phyloP scores from a whole-genome alignment of 805 yeast species.

The Komagataella mondaviorum region DNA sequence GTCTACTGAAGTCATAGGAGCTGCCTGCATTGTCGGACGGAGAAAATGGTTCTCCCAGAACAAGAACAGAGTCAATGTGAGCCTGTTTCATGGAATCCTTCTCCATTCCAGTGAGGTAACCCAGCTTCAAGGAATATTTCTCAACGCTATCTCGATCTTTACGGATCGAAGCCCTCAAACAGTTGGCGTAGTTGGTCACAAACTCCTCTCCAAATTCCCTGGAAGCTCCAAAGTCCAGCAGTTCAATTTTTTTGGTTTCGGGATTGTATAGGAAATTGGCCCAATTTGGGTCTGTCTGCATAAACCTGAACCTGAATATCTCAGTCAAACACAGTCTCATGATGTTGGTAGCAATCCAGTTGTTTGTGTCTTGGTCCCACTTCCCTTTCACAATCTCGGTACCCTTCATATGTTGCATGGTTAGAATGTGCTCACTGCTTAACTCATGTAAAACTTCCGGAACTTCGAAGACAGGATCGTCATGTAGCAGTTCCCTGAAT shows the following conservation, averaged over 20 bases:
- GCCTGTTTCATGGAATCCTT: slow-evolving; percentile 80
- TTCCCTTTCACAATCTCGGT: slow-evolving; percentile 65
- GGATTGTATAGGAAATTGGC: slow-evolving; percentile 85
- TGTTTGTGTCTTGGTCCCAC: slow-evolving; percentile 57
- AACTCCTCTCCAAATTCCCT: slow-evolving; percentile 63
- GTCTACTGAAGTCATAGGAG: slow-evolving; percentile 61
- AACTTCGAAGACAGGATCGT: slow-evolving; percentile 55
- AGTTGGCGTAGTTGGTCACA: slow-evolving; percentile 50
- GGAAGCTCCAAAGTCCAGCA: slow-evolving; percentile 93
- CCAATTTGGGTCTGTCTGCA: slow-evolving; percentile 99
- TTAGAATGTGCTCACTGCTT: slow-evolving; percentile 72
- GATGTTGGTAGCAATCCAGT: slow-evolving; percentile 75
- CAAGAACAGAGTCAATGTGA: slow-evolving; percentile 81
- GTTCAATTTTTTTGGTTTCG: slow-evolving; percentile 59
- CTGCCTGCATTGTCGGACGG: slow-evolving; percentile 31
- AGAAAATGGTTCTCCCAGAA: slow-evolving; percentile 85
- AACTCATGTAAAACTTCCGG: slow-evolving; percentile 70
- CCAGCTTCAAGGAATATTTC: slow-evolving; percentile 55
- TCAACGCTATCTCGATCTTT: slow-evolving; percentile 55
- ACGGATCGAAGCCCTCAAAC: slow-evolving; percentile 62
- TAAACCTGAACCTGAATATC: slow-evolving; percentile 71
- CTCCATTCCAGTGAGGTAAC: slow-evolving; percentile 87
- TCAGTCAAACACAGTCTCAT: slow-evolving; percentile 82
- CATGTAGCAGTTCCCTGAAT: slow-evolving; percentile 47
- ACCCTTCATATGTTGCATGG: slow-evolving; percentile 86